Evolutionary conservation across 1,284 basidiomycete species (phyloP), one percentile per base, ranked within the genome.

Genomic region (Ustilago cynodontis): DNA sequence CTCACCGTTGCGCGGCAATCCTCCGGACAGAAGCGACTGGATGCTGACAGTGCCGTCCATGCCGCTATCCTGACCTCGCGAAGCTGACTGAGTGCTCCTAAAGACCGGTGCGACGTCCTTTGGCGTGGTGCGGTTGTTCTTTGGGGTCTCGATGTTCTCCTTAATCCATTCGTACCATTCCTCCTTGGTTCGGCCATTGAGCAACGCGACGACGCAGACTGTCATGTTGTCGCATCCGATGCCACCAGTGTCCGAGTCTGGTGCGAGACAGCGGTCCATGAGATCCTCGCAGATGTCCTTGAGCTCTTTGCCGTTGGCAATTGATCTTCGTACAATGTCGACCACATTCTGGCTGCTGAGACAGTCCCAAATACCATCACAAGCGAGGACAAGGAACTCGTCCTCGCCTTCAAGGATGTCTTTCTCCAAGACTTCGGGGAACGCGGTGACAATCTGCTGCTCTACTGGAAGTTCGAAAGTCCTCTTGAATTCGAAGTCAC

Each of bases 221-320:
- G 97, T 99, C 97, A 99, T 99, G 88, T 99, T 99, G 88, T 99
- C 97, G 86, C 95, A 98, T 24, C 97, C 97, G 71, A 98, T 93
- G 18, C 97, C 96, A 50, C 94, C 94, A 45, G 93, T 93, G 52
- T 93, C 93, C 2, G 94, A 93, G 86, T 98, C 94, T 1, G 95
- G 95, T 13, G 97, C 95, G 52, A 98, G 89, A 86, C 97, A 99
- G 77, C 93, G 92, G 76, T 95, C 93, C 87, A 97, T 97, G 81
- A 98, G 91, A 80, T 92, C 90, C 86, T 98, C 94, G 82, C 92
- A 91, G 73, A 98, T 94, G 84, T 94, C 91, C 28, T 88, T 83
- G 14, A 99, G 90, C 59, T 91, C 89, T 81, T 92, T 93, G 60
- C 93, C 92, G 79, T 95, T 89, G 14, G 94, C 91, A 41, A 98